Base-by-base conservation (phyloP, 345 rosid genomes). In the Cardamine resedifolia region DNA sequence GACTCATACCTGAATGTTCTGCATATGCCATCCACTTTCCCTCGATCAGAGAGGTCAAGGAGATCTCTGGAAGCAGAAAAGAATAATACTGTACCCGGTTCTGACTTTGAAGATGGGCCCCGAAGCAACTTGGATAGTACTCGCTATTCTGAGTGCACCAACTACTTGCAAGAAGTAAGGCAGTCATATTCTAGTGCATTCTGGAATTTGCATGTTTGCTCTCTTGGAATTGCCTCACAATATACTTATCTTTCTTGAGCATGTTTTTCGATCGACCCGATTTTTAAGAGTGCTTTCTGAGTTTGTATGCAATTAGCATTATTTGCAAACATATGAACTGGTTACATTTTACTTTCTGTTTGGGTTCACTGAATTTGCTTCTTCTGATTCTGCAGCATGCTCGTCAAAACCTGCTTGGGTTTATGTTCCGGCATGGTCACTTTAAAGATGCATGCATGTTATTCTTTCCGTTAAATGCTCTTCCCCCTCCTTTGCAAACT, bases 1-100 rank as follows among this genome's bases (percentile, higher is more conserved):
- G 98, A 94, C 86, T 94, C 98, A 58, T 94, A 94, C 79, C 88
- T 91, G 43, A 91, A 91, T 83, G 91, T 94, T 50, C 79, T 94
- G 28, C 84, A 91, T 84, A 94, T 94, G 91, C 98, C 98, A 67
- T 85, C 98, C 44, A 94, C 97, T 31, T 91, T 89, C 68, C 98
- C 98, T 53, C 97, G 96, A 38, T 88, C 98, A 53, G 98, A 94
- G 82, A 81, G 88, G 81, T 89, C 92, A 49, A 84, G 97, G 77
- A 82, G 82, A 38, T 88, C 73, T 68, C 82, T 80, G 68, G 91
- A 83, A 74, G 85, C 87, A 31, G 63, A 84, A 70, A 85, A 83
- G 33, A 83, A 79, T 71, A 81, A 78, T 71, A 81, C 91, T 52
- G 49, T 78, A 15, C 64, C 73, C 23, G 83, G 82, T 64, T 73